A percentile compares a stretch with the other conserved stretches of the same genome.
Conservation (phyloP, 2,329 filamentous ascomycete species). For the Plectosphaerella sp. region DNA sequence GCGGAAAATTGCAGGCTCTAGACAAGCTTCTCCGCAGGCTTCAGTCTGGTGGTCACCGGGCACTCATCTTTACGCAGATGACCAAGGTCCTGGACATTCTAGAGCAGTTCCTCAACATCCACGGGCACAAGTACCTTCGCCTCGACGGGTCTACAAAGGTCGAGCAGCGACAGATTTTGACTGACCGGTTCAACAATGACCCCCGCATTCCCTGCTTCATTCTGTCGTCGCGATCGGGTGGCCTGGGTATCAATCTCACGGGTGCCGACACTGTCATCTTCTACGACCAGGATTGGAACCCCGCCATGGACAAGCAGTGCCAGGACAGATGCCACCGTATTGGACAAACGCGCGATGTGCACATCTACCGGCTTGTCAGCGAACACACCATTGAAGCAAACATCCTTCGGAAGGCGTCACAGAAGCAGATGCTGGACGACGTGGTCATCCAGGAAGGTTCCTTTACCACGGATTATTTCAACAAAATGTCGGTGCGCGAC, state of each 20-base stretch:
- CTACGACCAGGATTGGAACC: constrained; percentile 99
- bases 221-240: constrained; percentile 87
- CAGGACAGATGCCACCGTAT: constrained; percentile 97
- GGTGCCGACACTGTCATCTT: constrained; percentile 98
- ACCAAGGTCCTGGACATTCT: constrained; percentile 96
- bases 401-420: constrained; percentile 91
- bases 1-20: constrained; percentile 88
- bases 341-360: constrained; percentile 93
- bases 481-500: constrained; percentile 69
- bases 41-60: constrained; percentile 86
- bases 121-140: constrained; percentile 93
- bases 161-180: constrained; percentile 90
- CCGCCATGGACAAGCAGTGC: constrained; percentile 99
- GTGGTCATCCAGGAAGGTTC: constrained; percentile 98
- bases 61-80: constrained; percentile 99
- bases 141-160: constrained; percentile 96
- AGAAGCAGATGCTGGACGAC: constrained; percentile 96
- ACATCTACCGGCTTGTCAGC: constrained; percentile 92
- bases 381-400: constrained; percentile 97
- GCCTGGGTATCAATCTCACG: constrained; percentile 92
- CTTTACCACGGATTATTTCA: constrained; percentile 96
- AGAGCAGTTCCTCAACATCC: constrained; percentile 96
- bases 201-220: constrained; percentile 92
- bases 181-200: constrained; percentile 95
- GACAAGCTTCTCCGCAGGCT: constrained; percentile 81